Conservation (phyloP, 1,284 basidiomycete genomes). For the Anthracocystis walkeri region DNA sequence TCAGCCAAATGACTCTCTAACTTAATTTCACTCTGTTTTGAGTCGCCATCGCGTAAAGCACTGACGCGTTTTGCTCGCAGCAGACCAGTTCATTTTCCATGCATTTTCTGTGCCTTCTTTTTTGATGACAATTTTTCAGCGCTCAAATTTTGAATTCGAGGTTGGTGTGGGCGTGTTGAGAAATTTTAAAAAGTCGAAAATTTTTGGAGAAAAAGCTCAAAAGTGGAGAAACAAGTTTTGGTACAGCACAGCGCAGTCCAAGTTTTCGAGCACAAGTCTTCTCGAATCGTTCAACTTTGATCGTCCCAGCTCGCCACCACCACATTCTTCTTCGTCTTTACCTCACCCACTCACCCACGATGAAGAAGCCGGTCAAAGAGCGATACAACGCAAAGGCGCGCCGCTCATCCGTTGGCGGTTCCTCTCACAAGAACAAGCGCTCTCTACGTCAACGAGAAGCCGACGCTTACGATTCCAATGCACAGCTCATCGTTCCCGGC, state of each 20-base stretch:
- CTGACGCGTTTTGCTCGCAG: too few species aligned
- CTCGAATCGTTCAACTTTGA: neutral
- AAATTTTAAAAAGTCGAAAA: conserved; percentile 1
- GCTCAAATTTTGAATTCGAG: neutral
- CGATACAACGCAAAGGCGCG: conserved; percentile 68
- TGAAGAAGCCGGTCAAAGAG: conserved; percentile 54
- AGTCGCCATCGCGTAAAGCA: neutral
- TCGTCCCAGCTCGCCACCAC: conserved; percentile 1
- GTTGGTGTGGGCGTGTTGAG: neutral
- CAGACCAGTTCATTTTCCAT: too few species aligned
- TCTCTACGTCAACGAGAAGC: conserved; percentile 45
- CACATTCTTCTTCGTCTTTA: neutral
- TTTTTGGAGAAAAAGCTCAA: conserved; percentile 4
- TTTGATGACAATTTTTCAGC: neutral
- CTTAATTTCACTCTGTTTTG: too few species aligned
- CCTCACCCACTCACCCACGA: neutral
- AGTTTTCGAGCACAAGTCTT: neutral
- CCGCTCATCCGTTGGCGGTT: conserved; percentile 62
- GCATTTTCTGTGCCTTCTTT: conserved; percentile 1
- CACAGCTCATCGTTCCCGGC: conserved; percentile 59
- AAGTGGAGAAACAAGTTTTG: conserved; percentile 10
- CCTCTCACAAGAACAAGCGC: conserved; percentile 65
- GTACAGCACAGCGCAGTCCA: conserved; percentile 3
- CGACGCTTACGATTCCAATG: conserved; percentile 56
- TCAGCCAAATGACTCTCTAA: too few species aligned